Base-by-base conservation (phyloP, 768 basidiomycete species). In the Trametes cinnabarina region DNA sequence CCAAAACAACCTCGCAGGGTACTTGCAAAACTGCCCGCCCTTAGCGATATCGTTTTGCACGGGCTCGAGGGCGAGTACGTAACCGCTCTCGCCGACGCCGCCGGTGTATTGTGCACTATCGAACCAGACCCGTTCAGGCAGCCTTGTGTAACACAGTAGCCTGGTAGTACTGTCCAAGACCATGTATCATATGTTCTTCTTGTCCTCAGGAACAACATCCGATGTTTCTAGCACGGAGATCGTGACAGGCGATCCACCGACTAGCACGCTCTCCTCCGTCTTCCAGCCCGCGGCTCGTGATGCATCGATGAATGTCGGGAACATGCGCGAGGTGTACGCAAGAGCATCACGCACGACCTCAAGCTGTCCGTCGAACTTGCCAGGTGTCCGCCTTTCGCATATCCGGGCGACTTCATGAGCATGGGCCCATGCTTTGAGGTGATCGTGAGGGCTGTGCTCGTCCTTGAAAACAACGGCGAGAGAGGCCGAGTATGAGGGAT, bases 401-500 rank as follows among this genome's bases (percentile, higher is more conserved):
- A 23, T 2, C 19, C 40, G 46, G 19, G 53, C 61, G 32, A 67
- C 32, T 58, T 70, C 69, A 26, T 62, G 55, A 4, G 69, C 71
- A 47, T 66, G 68, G 17, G 62, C 54, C 85, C 86, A 88, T 3
- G 81, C 84, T 55, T 79, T 79, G 37, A 85, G 73, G 57, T 82
- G 80, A 65, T 86, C 83, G 14, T 66, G 58, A 3, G 74, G 54
- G 22, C 67, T 65, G 53, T 83, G 79, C 6, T 78, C 78, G 26
- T 81, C 78, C 59, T 79, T 85, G 57, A 87, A 71, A 62, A 75
- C 75, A 40, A 84, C 74, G 58, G 76, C 75, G 3, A 82, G 58
- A 70, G 66, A 8, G 55, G 23, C 12, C 8, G 6, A 32, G 15
- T 23, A 30, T 2, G 8, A 20, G 41, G 9, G 44, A 57, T 70